Percentiles rank a stretch among this genome's conserved stretches.
Evolutionary conservation across 495 filamentous ascomycete genomes (phyloP).

Genomic region (Chlorociboria aeruginascens): DNA sequence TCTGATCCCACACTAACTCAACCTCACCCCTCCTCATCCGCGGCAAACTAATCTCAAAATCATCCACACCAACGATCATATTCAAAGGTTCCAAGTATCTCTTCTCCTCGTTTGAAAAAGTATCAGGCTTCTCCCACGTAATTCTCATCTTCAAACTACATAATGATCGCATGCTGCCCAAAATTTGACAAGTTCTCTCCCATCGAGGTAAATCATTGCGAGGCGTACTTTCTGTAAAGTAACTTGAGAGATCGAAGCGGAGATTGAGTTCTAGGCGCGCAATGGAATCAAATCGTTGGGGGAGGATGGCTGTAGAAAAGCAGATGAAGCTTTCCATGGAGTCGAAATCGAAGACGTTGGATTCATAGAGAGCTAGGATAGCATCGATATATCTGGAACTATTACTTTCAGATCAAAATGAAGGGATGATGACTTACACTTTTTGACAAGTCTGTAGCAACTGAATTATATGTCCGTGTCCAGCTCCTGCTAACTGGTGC

Average conservation of each 20-base stretch:
- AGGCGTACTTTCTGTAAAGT: constrained; percentile 3
- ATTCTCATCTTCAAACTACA: constrained; percentile 1
- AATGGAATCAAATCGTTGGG: constrained; percentile 9
- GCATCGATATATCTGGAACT: constrained; percentile 4
- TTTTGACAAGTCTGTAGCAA: constrained; percentile 10
- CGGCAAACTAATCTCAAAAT: constrained; percentile 6
- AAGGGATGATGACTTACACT: constrained; percentile 2
- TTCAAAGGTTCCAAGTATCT: constrained; percentile 5
- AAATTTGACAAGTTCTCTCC: constrained; percentile 7
- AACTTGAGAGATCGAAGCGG: neutral
- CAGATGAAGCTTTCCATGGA: constrained; percentile 4
- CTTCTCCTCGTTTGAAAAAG: neutral
- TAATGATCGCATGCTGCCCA: constrained; percentile 4
- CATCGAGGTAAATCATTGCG: constrained; percentile 2
- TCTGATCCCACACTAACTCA: too few species aligned
- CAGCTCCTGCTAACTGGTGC: neutral
- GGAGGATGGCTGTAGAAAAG: constrained; percentile 3
- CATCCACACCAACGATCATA: neutral
- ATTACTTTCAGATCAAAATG: neutral
- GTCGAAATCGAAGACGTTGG: constrained; percentile 11
- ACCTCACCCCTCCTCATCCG: neutral
- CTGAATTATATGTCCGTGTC: neutral
- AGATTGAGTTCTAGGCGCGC: constrained; percentile 4
- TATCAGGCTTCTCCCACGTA: neutral
- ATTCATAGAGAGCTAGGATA: constrained; percentile 3